Evolutionary conservation across 331 rosid genomes (phyloP), one percentile per base, ranked within the genome.

Genomic region (Acacia concinna): DNA sequence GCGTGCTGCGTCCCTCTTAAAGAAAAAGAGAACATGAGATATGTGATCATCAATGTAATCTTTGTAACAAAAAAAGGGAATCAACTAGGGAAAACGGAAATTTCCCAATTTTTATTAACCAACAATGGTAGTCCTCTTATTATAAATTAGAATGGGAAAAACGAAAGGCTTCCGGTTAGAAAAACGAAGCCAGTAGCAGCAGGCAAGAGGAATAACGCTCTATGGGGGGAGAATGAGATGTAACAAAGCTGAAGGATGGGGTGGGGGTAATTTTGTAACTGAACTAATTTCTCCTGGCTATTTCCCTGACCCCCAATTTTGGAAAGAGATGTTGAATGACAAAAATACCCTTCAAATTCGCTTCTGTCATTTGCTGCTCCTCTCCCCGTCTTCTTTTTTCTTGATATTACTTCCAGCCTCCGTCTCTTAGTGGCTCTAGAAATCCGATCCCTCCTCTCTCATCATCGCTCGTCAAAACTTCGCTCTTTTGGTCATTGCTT

Each of bases 1-100:
- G 54, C 97, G 78, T 7, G 96, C 94, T 46, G 90, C 97, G 73
- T 91, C 93, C 59, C 90, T 88, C 76, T 76, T 93, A 25, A 88
- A 88, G 87, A 90, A 88, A 73, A 94, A 40, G 59, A 87, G 81
- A 83, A 78, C 85, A 75, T 93, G 81, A 78, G 64, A 67, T 44
- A 51, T 31, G 38, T 79, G 28, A 68, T 79, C 54, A 32, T 51
- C 60, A 34, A 15, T 52, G 71, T 62, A 25, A 5, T 62, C 20
- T 37, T 35, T 35, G 21, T 68, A 8, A 66, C 71, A 10, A 25
- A 66, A 35, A 66, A 67, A n/a, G n/a, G 20, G 49, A 4, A 20
- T 52, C 13, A 6, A 17, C 59, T 2, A 37, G 49, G 71, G 13
- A 37, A 37, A 9, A 21, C 31, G 47, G 63, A 20, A 23, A 23